Base-by-base conservation (phyloP, 1,139 yeast species). In the Petasospora fabianii region DNA sequence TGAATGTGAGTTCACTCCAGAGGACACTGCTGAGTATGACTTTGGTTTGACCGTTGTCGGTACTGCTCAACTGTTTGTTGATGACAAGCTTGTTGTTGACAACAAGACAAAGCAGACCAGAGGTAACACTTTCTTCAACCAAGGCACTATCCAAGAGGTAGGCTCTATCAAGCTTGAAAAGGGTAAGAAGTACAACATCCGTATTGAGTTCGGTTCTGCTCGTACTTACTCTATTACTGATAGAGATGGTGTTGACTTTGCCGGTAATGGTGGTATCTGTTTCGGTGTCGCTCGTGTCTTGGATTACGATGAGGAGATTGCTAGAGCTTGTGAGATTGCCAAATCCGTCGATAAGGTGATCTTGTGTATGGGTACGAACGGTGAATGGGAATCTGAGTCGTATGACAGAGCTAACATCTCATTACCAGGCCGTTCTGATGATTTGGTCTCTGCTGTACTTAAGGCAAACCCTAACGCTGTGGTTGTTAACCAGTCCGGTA, bases 401-500 rank as follows among this genome's bases (percentile, higher is more conserved):
- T 49, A 51, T 21, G 54, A 54, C 44, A 50, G 58, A 47, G 24
- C 28, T 14, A 31, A 51, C 36, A 43, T 58, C 36, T 26, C 66
- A 55, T 41, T 75, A 27, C 84, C 84, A 32, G 73, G 73, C 6
- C 56, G 60, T 39, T 68, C 76, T 29, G 68, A 75, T 45, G 62
- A 66, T 31, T 62, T 78, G 41, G 64, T 78, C 21, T 59, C 55
- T 24, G 75, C 67, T 28, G 68, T 78, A 16, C 42, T 66, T 26
- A 62, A 62, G 35, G 81, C 64, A 30, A 76, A 76, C 51, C 68
- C 71, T 29, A 73, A 76, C 51, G 66, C 73, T 10, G 69, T 75
- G 18, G 63, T 77, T 32, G 80, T 77, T 21, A 71, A 75, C 57
- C 82, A 77, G 55, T 69, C 80, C 3, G 84, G 84, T 39, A 68